Evolutionary conservation across 2,329 filamentous ascomycete genomes (phyloP), one percentile per base, ranked within the genome.

Genomic region (Arthroderma sp.): DNA sequence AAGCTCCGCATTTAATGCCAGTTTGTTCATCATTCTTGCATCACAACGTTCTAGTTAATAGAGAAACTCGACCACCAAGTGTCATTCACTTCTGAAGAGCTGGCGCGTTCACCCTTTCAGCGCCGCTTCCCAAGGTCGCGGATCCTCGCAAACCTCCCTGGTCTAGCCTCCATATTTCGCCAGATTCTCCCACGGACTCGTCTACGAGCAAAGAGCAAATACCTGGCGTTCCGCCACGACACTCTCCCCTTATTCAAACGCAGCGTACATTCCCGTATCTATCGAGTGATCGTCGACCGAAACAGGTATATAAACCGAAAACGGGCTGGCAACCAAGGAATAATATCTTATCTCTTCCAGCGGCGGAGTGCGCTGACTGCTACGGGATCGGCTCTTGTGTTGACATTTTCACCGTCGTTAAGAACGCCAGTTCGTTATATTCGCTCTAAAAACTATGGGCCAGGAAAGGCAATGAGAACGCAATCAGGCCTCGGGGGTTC

Each of bases 241-340:
- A 84, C 77, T 4, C 63, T 94, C 27, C 84, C 85, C 8, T 68
- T 72, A 42, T 73, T 85, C 55, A 83, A 81, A 56, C 77, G 81
- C 58, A 71, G 74, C 43, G 66, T 85, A 6, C 86, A 94, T 64
- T 80, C 80, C 33, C 77, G 79, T 45, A 78, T 94, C 51, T 93
- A 91, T 59, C 74, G 73, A 38, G 84, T 81, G 50, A 71, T 93
- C 46, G 67, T 88, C 50, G 70, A 72, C 53, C 75, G 76, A 42
- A 80, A 85, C 62, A 69, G 66, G 40, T 73, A 67, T 53, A 70
- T 73, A 49, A 62, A 65, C 52, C 67, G 72, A 51, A 66, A 68
- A 58, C 68, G 62, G 50, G 65, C 54, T 63, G 68, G 53, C 61
- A 70, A 56, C 56, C 75, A 56, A 62, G 73, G 51, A 55, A 49